phyloP scores from a whole-genome alignment of 192 early-diverging fungal species.

The Backusella australiensis region DNA sequence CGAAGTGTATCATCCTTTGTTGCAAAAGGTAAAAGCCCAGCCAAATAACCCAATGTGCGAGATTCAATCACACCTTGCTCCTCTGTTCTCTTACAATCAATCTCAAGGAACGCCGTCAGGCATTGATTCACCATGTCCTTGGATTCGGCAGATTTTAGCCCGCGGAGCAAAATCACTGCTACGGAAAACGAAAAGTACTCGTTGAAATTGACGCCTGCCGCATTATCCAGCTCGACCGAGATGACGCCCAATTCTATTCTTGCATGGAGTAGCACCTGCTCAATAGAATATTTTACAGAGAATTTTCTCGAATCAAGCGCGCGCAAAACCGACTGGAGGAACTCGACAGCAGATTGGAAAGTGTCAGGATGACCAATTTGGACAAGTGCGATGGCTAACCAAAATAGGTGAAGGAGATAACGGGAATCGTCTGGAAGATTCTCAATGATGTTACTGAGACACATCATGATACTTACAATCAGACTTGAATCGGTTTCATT shows the following conservation, averaged over 20 bases:
- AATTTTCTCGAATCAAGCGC: conserved; percentile 70
- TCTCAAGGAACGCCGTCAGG: conserved; percentile 66
- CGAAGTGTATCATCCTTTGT: conserved; percentile 64
- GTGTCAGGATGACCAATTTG: conserved; percentile 79
- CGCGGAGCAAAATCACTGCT: conserved; percentile 73
- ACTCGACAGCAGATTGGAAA: conserved; percentile 64
- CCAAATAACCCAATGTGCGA: conserved; percentile 69
- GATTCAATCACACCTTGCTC: conserved; percentile 38
- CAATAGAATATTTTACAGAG: conserved; percentile 52
- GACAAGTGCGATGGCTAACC: conserved; percentile 84
- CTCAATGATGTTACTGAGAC: conserved; percentile 79
- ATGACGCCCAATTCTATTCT: conserved; percentile 66
- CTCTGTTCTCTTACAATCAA: conserved; percentile 53
- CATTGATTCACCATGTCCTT: conserved; percentile 67
- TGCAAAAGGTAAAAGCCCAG: conserved; percentile 75
- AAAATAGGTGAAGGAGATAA: conserved; percentile 83
- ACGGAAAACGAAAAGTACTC: conserved; percentile 84
- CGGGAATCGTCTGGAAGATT: conserved; percentile 73
- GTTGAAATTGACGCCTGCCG: conserved; percentile 74
- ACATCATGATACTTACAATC: conserved; percentile 83
- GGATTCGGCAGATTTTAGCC: conserved; percentile 70
- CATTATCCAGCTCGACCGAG: conserved; percentile 64
- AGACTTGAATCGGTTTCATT: conserved; percentile 76
- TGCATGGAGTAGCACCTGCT: conserved; percentile 64
- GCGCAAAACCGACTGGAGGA: conserved; percentile 71